A percentile compares a stretch with the other conserved stretches of the same genome.
Evolutionary conservation across 352 stramenopile genomes (phyloP).

Genomic region (Globisporangium alternatum): DNA sequence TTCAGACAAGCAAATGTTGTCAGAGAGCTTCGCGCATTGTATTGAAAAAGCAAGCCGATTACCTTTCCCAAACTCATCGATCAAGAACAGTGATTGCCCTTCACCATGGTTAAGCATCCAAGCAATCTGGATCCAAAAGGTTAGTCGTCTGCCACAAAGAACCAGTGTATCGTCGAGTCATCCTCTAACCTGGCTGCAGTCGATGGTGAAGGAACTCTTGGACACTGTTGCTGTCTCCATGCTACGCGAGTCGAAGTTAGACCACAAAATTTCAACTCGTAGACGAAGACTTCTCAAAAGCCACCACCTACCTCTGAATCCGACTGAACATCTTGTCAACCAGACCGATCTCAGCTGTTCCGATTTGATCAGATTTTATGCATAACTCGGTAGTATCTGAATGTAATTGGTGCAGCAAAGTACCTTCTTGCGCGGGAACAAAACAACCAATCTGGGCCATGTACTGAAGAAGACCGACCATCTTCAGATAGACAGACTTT

Average conservation of each 20-base stretch:
- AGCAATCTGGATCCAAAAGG: slow-evolving; percentile 46
- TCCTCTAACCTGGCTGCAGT: slow-evolving; percentile 71
- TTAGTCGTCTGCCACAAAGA: not conserved
- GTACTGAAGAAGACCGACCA: slow-evolving; percentile 80
- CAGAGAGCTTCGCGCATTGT: not conserved
- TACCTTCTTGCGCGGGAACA: slow-evolving; percentile 69
- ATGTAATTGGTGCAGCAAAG: slow-evolving; percentile 20
- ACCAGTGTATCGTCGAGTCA: not conserved
- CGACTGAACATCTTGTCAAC: slow-evolving; percentile 77
- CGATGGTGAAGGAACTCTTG: slow-evolving; percentile 87
- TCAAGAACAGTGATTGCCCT: slow-evolving; percentile 62
- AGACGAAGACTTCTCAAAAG: not conserved
- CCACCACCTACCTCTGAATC: slow-evolving; percentile 62
- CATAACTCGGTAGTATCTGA: not conserved
- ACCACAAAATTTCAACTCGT: not conserved
- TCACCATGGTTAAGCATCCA: slow-evolving; percentile 80
- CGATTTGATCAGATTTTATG: not conserved
- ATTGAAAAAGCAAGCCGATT: slow-evolving; percentile 1
- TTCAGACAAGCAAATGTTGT: not conserved
- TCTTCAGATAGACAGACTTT: slow-evolving; percentile 87
- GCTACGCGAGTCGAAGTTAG: slow-evolving; percentile 23
- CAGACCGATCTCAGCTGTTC: slow-evolving; percentile 66
- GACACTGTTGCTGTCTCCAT: slow-evolving; percentile 73
- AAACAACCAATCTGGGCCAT: slow-evolving; percentile 86
- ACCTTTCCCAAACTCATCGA: slow-evolving; percentile 90